Evolutionary conservation across 192 early-diverging fungal genomes (phyloP).

Genomic region (Pecoramyces ruminantium): DNA sequence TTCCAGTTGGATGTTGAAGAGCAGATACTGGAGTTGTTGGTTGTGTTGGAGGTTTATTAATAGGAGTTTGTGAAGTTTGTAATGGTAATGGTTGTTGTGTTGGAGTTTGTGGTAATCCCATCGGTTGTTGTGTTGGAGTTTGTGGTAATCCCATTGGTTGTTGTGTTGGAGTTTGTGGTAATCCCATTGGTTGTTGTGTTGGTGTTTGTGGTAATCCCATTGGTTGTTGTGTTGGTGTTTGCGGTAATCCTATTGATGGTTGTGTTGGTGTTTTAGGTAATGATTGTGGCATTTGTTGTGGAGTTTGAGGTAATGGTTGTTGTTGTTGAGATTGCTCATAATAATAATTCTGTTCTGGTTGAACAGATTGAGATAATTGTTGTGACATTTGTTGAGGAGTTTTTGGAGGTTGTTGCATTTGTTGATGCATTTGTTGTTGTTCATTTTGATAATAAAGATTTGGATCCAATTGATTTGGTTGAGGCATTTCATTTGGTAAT

Average conservation of each 20-base stretch:
- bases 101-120: not conserved
- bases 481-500: not conserved
- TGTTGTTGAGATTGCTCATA: too few relatives aligned
- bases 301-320: too few relatives aligned
- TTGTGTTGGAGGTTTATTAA: not conserved
- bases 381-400: not conserved
- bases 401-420: not conserved
- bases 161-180: not conserved
- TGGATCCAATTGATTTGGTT: not conserved
- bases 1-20: not conserved
- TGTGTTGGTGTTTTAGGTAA: not conserved
- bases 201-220: not conserved
- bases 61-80: not conserved
- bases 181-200: not conserved
- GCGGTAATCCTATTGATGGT: not conserved
- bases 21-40: not conserved
- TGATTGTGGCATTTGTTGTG: not conserved
- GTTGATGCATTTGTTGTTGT: not conserved
- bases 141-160: not conserved
- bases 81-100: too few relatives aligned
- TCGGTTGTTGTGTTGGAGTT: not conserved
- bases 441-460: not conserved
- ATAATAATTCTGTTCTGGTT: too few relatives aligned
- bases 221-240: not conserved
- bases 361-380: not conserved